Conservation (phyloP, 1,284 basidiomycete species). For the Chiua sp. region DNA sequence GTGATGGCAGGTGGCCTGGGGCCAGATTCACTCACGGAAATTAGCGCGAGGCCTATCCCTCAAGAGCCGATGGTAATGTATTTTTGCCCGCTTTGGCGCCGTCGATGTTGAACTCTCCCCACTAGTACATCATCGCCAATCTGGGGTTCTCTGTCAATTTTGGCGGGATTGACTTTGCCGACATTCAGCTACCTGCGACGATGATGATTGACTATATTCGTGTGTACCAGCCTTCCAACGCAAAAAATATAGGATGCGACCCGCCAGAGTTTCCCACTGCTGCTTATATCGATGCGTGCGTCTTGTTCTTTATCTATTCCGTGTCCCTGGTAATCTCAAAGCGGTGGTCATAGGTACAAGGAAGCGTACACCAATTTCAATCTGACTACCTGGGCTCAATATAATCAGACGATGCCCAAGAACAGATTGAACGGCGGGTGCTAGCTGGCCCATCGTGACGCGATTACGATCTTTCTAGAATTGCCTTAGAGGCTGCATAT, state of each 20-base stretch:
- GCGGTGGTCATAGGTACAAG: constrained; percentile 31
- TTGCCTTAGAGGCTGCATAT: constrained; percentile 2
- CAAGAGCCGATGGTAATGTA: constrained; percentile 55
- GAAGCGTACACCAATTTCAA: constrained; percentile 48
- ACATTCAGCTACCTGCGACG: constrained; percentile 43
- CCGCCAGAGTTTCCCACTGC: constrained; percentile 45
- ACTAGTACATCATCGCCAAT: constrained; percentile 49
- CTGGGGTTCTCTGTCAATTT: constrained; percentile 48
- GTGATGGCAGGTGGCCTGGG: constrained; percentile 45
- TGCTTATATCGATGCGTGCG: constrained; percentile 41
- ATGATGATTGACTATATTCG: constrained; percentile 52
- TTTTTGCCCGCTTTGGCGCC: background rate
- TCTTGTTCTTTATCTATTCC: background rate
- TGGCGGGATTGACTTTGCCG: constrained; percentile 45
- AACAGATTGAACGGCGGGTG: constrained; percentile 41
- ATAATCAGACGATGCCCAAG: constrained; percentile 44
- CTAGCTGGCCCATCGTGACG: constrained; percentile 17
- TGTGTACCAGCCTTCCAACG: constrained; percentile 46
- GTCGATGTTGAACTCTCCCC: constrained; percentile 1
- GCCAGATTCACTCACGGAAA: constrained; percentile 45
- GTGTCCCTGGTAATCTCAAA: background rate
- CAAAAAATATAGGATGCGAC: constrained; percentile 45
- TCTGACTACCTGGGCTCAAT: constrained; percentile 42
- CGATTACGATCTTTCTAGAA: constrained; percentile 9
- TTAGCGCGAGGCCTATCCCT: constrained; percentile 53